phyloP scores from a whole-genome alignment of 208 protist species.

The Wallacemonas sp. region DNA sequence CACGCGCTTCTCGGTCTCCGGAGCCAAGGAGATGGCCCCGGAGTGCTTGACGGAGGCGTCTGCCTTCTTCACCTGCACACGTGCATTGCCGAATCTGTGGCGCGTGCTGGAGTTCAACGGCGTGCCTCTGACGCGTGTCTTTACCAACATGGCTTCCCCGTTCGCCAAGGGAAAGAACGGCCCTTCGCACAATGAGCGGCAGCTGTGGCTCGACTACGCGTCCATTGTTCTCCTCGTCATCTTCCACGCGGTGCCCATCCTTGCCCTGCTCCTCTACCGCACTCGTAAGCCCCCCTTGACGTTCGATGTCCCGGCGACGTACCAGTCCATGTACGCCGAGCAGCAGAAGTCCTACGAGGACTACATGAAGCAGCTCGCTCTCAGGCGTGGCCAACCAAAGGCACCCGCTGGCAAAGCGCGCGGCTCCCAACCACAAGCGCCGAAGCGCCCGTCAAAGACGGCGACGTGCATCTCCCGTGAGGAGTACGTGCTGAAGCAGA shows the following conservation, averaged over 20 bases:
- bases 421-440: conserved; percentile 2
- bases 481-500: conserved; percentile 72
- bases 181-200: conserved; percentile 19
- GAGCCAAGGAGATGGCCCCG: conserved; percentile 22
- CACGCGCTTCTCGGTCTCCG: conserved; percentile 25
- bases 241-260: conserved; percentile 17
- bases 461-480: conserved; percentile 46
- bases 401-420: conserved; percentile 16
- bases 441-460: background rate
- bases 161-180: conserved; percentile 11
- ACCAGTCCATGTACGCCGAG: conserved; percentile 13
- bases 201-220: conserved; percentile 36
- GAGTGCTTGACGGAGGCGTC: conserved; percentile 18
- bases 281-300: conserved; percentile 27
- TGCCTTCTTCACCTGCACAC: conserved; percentile 23
- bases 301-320: conserved; percentile 31
- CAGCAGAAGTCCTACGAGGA: conserved; percentile 18
- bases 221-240: conserved; percentile 23
- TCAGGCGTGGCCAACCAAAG: conserved; percentile 5
- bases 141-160: conserved; percentile 18
- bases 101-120: conserved; percentile 38
- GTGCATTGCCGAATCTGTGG: conserved; percentile 32
- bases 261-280: conserved; percentile 38
- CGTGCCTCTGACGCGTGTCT: conserved; percentile 28
- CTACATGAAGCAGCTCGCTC: background rate